Evolutionary conservation across 2,329 filamentous ascomycete genomes (phyloP).

Genomic region (Chrysosporium queenslandicum): DNA sequence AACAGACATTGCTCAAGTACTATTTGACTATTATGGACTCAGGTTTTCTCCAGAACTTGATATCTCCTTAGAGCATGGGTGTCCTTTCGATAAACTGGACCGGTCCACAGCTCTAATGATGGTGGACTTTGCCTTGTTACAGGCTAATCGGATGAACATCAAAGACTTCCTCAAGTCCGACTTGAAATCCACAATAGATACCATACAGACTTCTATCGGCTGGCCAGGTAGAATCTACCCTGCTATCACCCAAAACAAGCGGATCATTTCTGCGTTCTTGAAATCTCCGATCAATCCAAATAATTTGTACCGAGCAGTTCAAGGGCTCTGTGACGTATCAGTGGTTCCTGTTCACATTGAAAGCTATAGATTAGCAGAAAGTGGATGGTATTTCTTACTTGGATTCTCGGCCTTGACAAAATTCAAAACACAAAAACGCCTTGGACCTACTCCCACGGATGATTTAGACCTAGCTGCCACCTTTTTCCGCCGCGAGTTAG

Average conservation of each 20-base stretch:
- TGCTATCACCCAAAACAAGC: slow-evolving; percentile 76
- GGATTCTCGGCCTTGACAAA: slow-evolving; percentile 82
- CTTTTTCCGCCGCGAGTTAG: slow-evolving; percentile 70
- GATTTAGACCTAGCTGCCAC: slow-evolving; percentile 73
- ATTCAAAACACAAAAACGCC: slow-evolving; percentile 68
- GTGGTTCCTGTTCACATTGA: slow-evolving; percentile 61
- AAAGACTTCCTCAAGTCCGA: slow-evolving; percentile 89
- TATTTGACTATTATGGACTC: slow-evolving; percentile 72
- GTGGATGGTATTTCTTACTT: slow-evolving; percentile 86
- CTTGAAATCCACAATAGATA: slow-evolving; percentile 79
- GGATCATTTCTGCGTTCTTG: slow-evolving; percentile 69
- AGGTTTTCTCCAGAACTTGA: slow-evolving; percentile 60
- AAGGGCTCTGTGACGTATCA: slow-evolving; percentile 64
- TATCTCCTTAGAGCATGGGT: slow-evolving; percentile 68
- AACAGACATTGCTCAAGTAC: slow-evolving; percentile 72
- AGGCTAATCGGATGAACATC: slow-evolving; percentile 74
- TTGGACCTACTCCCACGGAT: slow-evolving; percentile 68
- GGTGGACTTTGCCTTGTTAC: slow-evolving; percentile 69
- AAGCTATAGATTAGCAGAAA: slow-evolving; percentile 58
- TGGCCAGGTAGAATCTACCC: slow-evolving; percentile 62
- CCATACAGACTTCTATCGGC: slow-evolving; percentile 80
- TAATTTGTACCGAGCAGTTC: slow-evolving; percentile 67
- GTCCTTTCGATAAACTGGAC: slow-evolving; percentile 66
- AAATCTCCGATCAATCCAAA: slow-evolving; percentile 76
- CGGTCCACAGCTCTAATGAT: slow-evolving; percentile 69